Evolutionary conservation across 2,329 filamentous ascomycete species (phyloP), one percentile per base, ranked within the genome.

Genomic region (Trichoderma koningiopsis): DNA sequence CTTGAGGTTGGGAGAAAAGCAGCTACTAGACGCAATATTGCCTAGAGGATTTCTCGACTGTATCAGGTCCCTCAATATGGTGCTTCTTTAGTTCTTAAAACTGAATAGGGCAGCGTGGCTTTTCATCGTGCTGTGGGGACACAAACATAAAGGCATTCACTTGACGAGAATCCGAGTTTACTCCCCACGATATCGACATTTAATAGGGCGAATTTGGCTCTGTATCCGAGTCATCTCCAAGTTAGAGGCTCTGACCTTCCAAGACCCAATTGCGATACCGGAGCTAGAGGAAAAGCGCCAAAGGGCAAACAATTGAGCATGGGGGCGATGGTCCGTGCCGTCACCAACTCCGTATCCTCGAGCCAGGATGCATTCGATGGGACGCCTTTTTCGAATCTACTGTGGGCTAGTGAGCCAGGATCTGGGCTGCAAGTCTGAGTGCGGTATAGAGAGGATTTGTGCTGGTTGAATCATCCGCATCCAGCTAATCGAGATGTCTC

Each of bases 201-300:
- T 8, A 56, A 33, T 13, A 31, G 16, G n/a, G 27, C 16, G n/a
- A 10, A 56, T 29, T 24, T 52, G 29, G 27, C 27, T 10, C 14
- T 10, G 29, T 33, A 19, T 16, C 29, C 47, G 43, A 68, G 35
- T 43, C 33, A 63, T 61, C 16, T 37, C 29, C 2, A 72, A n/a
- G 13, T 35, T 35, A 14, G 33, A 35, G 33, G 13, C 33, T 33
- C 8, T 35, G 33, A 11, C n/a, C 10, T 5, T n/a, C n/a, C 14
- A n/a, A 49, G 11, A 49, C 35, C 43, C 40, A 55, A 4, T 58
- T 66, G 67, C 67, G 67, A 69, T 69, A 69, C 67, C 67, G 67
- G 67, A 64, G 67, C 53, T 43, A n/a, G 10, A 49, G 16, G 33
- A n/a, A 65, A 33, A 40, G 27, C 24, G 27, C 14, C 35, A 24